Evolutionary conservation across 345 rosid species (phyloP).

Genomic region (Gossypium arboreum): DNA sequence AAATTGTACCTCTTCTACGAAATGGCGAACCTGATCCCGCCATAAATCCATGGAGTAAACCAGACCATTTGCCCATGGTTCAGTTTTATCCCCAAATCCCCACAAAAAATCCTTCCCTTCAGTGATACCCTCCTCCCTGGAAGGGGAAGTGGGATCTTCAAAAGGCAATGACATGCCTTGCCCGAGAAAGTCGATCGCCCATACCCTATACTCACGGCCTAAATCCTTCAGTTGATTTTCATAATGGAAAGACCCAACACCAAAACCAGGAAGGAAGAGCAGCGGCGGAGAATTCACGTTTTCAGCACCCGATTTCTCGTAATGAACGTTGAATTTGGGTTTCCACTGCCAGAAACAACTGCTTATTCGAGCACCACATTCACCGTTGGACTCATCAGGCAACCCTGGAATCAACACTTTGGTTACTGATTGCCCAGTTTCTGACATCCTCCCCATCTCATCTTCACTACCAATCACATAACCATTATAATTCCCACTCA

Average conservation of each 20-base stretch:
- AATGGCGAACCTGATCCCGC: conserved; percentile 77
- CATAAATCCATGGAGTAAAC: conserved; percentile 84
- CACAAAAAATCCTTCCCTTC: conserved; percentile 34
- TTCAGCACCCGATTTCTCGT: conserved; percentile 66
- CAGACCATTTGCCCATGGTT: conserved; percentile 80
- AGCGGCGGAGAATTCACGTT: conserved; percentile 66
- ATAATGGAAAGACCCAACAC: conserved; percentile 94
- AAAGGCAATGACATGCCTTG: conserved; percentile 81
- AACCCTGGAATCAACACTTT: conserved; percentile 72
- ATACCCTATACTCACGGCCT: conserved; percentile 88
- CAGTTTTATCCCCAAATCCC: conserved; percentile 85
- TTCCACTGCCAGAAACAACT: conserved; percentile 78
- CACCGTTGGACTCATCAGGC: conserved; percentile 48
- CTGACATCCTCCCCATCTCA: conserved; percentile 30
- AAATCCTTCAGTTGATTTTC: conserved; percentile 90
- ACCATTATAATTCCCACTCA: conserved; percentile 39
- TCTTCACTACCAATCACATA: conserved; percentile 59
- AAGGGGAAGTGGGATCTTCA: conserved; percentile 64
- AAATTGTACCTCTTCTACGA: conserved; percentile 69
- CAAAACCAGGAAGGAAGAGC: conserved; percentile 94
- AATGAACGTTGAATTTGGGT: conserved; percentile 70
- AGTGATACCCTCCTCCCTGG: conserved; percentile 7
- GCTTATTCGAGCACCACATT: conserved; percentile 45
- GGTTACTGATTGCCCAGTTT: conserved; percentile 31
- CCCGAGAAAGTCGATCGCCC: conserved; percentile 96